These are phyloP conservation scores for Aspergillus ellipticus DNA, from an alignment of 495 filamentous ascomycete species.

Conservation along the genomic window DNA sequence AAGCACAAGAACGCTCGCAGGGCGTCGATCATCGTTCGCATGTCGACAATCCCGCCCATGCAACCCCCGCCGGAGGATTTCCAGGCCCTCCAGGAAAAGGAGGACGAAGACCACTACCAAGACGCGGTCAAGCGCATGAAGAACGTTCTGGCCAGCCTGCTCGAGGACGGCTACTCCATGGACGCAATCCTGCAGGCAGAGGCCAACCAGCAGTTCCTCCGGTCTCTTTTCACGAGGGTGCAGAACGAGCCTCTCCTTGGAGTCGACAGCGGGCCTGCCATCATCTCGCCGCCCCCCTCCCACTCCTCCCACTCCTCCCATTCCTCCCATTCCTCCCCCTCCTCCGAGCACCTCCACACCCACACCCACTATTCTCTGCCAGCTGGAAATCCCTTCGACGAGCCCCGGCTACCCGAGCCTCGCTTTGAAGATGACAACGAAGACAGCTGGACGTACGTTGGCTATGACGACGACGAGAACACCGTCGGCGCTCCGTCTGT, in stretches of 20 bases:
- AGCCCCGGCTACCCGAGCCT: background rate
- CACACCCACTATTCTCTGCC: background rate
- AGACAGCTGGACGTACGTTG: background rate
- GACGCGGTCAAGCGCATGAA: background rate
- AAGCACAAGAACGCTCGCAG: background rate
- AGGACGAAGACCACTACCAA: background rate
- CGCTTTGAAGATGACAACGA: background rate
- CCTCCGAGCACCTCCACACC: background rate
- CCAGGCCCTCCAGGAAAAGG: background rate
- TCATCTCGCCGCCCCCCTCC: background rate
- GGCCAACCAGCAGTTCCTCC: background rate
- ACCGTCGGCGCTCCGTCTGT: background rate
- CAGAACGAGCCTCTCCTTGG: conserved; percentile 3
- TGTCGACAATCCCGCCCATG: background rate
- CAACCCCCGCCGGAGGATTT: background rate
- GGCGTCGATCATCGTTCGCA: background rate
- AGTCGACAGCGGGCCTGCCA: background rate
- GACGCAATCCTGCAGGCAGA: background rate
- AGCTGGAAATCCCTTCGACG: background rate
- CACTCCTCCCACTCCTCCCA: background rate
- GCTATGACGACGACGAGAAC: background rate
- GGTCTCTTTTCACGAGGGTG: background rate
- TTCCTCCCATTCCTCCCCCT: background rate
- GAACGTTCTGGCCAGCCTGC: background rate
- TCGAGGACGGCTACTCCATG: background rate